Evolutionary conservation across 108 stramenopile species (phyloP).

Genomic region (Cyclotella choctawhatcheeana): DNA sequence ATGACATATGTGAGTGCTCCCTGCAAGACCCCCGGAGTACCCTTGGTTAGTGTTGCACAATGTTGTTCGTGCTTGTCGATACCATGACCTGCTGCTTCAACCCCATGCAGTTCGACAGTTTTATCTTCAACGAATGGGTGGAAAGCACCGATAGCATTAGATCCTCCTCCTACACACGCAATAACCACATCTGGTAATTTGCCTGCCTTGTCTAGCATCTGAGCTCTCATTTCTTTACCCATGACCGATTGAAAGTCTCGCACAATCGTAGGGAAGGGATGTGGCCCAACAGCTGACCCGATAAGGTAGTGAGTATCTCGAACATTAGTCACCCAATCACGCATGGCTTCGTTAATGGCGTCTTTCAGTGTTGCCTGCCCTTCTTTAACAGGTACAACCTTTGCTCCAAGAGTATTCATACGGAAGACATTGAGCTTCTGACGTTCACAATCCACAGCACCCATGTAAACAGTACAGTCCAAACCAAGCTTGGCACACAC

Average conservation of each 20-base stretch:
- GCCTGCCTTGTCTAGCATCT: conserved; percentile 91
- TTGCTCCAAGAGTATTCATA: conserved; percentile 97
- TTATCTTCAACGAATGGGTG: conserved; percentile 88
- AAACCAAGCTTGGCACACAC: conserved; percentile 95
- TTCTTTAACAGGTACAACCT: conserved; percentile 91
- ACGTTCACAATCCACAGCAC: conserved; percentile 95
- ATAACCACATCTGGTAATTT: conserved; percentile 92
- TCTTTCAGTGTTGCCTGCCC: conserved; percentile 95
- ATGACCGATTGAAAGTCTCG: conserved; percentile 95
- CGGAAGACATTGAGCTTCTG: conserved; percentile 97
- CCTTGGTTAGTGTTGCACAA: conserved; percentile 92
- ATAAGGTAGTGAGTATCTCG: conserved; percentile 96
- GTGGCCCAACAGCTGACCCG: conserved; percentile 96
- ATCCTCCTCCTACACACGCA: conserved; percentile 97
- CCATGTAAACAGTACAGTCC: conserved; percentile 98
- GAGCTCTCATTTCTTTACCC: conserved; percentile 82
- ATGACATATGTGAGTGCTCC: conserved; percentile 94
- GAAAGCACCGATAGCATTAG: conserved; percentile 97
- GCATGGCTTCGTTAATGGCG: conserved; percentile 98
- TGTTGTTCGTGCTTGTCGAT: conserved; percentile 78
- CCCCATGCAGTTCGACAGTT: conserved; percentile 88
- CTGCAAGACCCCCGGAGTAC: conserved; percentile 94
- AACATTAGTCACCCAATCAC: conserved; percentile 98
- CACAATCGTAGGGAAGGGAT: conserved; percentile 98
- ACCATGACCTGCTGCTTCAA: conserved; percentile 95